phyloP scores from a whole-genome alignment of 768 basidiomycete genomes.

The Filobasidium floriforme region DNA sequence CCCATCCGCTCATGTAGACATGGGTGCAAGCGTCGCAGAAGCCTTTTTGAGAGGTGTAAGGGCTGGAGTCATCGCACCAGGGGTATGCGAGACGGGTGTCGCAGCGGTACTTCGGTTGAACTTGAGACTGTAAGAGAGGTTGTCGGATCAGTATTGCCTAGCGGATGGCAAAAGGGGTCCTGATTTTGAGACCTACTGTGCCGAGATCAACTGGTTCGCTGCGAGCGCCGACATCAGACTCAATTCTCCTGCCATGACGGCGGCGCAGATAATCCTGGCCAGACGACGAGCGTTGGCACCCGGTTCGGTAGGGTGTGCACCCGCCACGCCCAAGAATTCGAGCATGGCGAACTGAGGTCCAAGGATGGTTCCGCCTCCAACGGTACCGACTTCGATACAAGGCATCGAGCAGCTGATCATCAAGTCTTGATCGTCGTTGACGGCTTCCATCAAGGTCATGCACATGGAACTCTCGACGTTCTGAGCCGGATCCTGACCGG shows the following conservation, averaged over 20 bases:
- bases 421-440: constrained; percentile 79
- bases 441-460: constrained; percentile 99
- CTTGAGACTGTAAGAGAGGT: neutral
- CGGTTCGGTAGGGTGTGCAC: constrained; percentile 76
- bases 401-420: constrained; percentile 95
- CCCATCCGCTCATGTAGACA: neutral
- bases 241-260: constrained; percentile 96
- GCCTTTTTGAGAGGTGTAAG: constrained; percentile 4
- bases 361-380: constrained; percentile 92
- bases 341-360: constrained; percentile 81
- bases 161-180: neutral
- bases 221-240: constrained; percentile 85
- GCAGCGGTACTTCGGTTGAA: neutral
- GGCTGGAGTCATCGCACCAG: constrained; percentile 6
- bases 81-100: constrained; percentile 4
- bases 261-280: constrained; percentile 78
- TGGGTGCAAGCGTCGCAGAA: constrained; percentile 1
- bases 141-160: neutral
- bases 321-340: constrained; percentile 86
- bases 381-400: constrained; percentile 96
- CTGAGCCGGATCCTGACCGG: constrained; percentile 97
- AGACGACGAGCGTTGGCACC: constrained; percentile 83
- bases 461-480: constrained; percentile 98
- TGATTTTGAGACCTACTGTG: constrained; percentile 49
- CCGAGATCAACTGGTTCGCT: constrained; percentile 86